Percentiles rank a stretch among this genome's conserved stretches.
Evolutionary conservation across 139 green algal species (phyloP).

Genomic region (Auxenochlorella protothecoides): DNA sequence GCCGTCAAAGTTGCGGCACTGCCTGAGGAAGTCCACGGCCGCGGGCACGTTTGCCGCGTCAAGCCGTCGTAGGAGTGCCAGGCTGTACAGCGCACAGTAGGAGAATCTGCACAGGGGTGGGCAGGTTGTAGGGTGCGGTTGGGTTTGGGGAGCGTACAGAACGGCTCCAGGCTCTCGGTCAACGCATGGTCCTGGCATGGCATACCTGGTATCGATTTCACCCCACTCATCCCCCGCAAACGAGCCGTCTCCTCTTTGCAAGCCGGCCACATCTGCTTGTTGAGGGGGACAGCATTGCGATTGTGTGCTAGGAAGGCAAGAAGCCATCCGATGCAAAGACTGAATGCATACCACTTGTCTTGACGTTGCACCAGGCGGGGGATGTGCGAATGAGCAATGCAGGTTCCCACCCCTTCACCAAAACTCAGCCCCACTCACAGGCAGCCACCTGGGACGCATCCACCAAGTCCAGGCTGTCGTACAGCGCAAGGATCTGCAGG

Average conservation of each 20-base stretch:
- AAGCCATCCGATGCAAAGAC: background rate
- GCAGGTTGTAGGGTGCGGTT: too few species aligned
- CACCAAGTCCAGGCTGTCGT: conserved; percentile 61
- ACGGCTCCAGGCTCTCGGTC: too few species aligned
- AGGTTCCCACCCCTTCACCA: background rate
- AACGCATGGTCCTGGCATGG: too few species aligned
- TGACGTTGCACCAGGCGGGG: background rate
- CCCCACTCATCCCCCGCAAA: conserved; percentile 93
- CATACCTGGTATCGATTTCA: conserved; percentile 86
- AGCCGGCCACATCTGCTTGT: conserved; percentile 48
- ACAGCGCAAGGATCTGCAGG: conserved; percentile 78
- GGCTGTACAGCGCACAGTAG: conserved; percentile 80
- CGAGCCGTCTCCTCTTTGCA: conserved; percentile 85
- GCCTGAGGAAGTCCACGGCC: conserved; percentile 64
- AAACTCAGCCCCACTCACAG: conserved; percentile 37
- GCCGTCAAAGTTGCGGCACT: conserved; percentile 95
- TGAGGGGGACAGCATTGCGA: too few species aligned
- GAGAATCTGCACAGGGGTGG: conserved; percentile 54
- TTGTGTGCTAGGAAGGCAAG: background rate
- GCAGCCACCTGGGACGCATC: conserved; percentile 55
- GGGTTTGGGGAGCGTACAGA: too few species aligned
- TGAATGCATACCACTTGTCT: too few species aligned
- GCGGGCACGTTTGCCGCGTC: conserved; percentile 54
- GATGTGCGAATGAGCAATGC: background rate
- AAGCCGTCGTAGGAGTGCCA: conserved; percentile 48